Evolutionary conservation across 148 eudicot species (phyloP).

Genomic region (Gaultheria prostrata): DNA sequence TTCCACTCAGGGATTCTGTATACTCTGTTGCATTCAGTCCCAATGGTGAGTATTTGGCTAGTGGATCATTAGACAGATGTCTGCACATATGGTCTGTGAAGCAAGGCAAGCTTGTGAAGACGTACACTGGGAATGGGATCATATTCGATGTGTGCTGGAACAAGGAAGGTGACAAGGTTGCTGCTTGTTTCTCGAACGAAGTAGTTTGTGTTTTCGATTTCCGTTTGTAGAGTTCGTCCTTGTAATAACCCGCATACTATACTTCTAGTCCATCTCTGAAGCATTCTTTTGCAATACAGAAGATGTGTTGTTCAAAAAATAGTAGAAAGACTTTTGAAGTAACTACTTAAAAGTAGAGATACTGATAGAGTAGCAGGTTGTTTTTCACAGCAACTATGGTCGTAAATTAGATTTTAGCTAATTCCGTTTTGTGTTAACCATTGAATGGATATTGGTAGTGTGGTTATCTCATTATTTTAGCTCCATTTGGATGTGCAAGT

Average conservation of each 20-base stretch:
- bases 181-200: conserved; percentile 81
- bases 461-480: neutral
- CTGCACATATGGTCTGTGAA: conserved; percentile 79
- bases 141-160: conserved; percentile 95
- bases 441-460: neutral
- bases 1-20: conserved; percentile 64
- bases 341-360: neutral
- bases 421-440: neutral
- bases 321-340: neutral
- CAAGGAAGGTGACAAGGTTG: conserved; percentile 80
- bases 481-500: neutral
- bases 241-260: neutral
- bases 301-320: neutral
- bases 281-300: neutral
- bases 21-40: conserved; percentile 92
- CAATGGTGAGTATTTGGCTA: conserved; percentile 73
- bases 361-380: neutral
- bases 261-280: no score
- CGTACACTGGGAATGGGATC: conserved; percentile 70
- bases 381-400: neutral
- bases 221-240: conserved; percentile 27
- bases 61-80: conserved; percentile 78
- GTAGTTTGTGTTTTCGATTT: conserved; percentile 65
- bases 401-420: neutral
- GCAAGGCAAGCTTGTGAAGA: conserved; percentile 66